phyloP scores from a whole-genome alignment of 2,329 filamentous ascomycete species.

The Talaromyces islandicus region DNA sequence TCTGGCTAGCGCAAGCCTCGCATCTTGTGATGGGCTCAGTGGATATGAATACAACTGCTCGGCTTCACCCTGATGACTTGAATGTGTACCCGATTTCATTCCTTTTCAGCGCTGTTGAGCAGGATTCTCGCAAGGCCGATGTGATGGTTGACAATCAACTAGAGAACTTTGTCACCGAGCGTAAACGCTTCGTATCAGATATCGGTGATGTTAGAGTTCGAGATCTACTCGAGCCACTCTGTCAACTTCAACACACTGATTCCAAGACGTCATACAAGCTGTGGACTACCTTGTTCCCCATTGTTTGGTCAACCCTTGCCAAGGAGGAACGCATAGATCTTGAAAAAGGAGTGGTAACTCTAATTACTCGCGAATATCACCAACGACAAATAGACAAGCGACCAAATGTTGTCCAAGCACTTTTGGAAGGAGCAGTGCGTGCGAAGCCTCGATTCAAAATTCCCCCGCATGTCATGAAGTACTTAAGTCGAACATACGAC shows the following conservation, averaged over 20 bases:
- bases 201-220: slow-evolving; percentile 79
- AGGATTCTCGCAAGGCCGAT: slow-evolving; percentile 58
- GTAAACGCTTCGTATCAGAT: slow-evolving; percentile 78
- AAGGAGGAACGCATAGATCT: slow-evolving; percentile 86
- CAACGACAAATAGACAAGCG: slow-evolving; percentile 88
- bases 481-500: slow-evolving; percentile 86
- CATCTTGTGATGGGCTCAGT: slow-evolving; percentile 88
- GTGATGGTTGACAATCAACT: slow-evolving; percentile 76
- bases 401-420: slow-evolving; percentile 89
- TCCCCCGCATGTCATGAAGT: slow-evolving; percentile 93
- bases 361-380: slow-evolving; percentile 94
- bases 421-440: slow-evolving; percentile 80
- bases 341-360: slow-evolving; percentile 80
- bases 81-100: slow-evolving; percentile 67
- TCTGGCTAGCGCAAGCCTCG: slow-evolving; percentile 93
- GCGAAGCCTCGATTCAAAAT: slow-evolving; percentile 85
- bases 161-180: slow-evolving; percentile 69
- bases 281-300: slow-evolving; percentile 85
- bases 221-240: slow-evolving; percentile 83
- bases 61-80: slow-evolving; percentile 80
- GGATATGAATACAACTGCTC: slow-evolving; percentile 72
- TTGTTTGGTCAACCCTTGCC: slow-evolving; percentile 84
- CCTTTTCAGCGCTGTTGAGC: slow-evolving; percentile 66
- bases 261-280: slow-evolving; percentile 75
- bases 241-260: slow-evolving; percentile 88